These are phyloP conservation scores for Talaromyces nanjingensis DNA, from an alignment of 495 filamentous ascomycete genomes.

Conservation along the genomic window DNA sequence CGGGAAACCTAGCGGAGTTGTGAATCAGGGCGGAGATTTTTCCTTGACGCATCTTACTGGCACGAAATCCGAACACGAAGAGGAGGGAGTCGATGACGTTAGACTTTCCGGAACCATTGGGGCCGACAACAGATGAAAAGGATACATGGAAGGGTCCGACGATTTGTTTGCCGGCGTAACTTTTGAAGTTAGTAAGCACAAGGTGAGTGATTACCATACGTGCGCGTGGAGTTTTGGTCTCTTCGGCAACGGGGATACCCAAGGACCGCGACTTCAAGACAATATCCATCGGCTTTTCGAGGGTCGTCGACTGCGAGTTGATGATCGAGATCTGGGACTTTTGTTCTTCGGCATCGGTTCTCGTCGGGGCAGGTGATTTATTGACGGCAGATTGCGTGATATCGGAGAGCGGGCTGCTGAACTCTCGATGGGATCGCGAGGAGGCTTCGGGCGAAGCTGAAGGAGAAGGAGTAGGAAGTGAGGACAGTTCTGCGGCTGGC, in stretches of 20 bases:
- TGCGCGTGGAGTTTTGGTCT: constrained; percentile 64
- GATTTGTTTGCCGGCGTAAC: constrained; percentile 90
- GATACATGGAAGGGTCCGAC: constrained; percentile 96
- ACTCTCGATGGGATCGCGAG: constrained; percentile 39
- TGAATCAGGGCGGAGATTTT: constrained; percentile 98
- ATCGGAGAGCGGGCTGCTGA: constrained; percentile 63
- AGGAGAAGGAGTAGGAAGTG: constrained; percentile 48
- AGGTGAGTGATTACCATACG: constrained; percentile 88
- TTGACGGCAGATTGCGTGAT: constrained; percentile 70
- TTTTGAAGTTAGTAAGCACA: constrained; percentile 93
- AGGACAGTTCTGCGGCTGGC: constrained; percentile 36
- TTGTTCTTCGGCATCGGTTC: constrained; percentile 25
- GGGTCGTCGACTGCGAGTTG: constrained; percentile 62
- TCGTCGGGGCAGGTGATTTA: constrained; percentile 36
- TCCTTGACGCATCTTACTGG: constrained; percentile 98
- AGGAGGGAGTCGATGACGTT: constrained; percentile 98
- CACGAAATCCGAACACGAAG: constrained; percentile 96
- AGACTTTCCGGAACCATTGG: constrained; percentile 96
- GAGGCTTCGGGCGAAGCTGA: constrained; percentile 46
- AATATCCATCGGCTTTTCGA: constrained; percentile 92
- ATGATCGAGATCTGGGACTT: constrained; percentile 54
- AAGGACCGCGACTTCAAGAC: constrained; percentile 78
- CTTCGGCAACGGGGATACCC: constrained; percentile 56
- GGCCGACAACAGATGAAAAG: constrained; percentile 97
- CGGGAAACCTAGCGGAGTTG: constrained; percentile 80